These are phyloP conservation scores for Prosopis cineraria DNA, from an alignment of 306 rosid genomes.

Conservation along the genomic window DNA sequence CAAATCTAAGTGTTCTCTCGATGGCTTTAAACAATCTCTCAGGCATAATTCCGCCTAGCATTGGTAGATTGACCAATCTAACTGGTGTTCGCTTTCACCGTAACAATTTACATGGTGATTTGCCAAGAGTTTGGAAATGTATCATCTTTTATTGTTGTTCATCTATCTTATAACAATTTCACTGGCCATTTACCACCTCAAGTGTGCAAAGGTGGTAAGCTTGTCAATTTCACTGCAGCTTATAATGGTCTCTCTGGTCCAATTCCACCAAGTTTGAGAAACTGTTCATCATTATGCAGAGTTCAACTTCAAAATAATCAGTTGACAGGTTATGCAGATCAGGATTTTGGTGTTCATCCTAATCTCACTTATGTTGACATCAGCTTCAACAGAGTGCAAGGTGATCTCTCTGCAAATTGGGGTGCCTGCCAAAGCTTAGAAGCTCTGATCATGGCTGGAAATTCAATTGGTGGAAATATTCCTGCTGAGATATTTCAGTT, in stretches of 20 bases:
- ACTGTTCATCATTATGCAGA: not conserved
- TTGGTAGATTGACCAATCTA: slow-evolving; percentile 25
- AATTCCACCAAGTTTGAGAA: not conserved
- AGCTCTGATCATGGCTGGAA: too few species aligned
- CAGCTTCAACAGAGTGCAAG: not conserved
- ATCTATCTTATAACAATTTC: slow-evolving; percentile 14
- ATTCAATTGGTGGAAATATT: not conserved
- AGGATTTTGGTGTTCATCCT: not conserved
- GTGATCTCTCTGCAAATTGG: not conserved
- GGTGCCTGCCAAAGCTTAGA: too few species aligned
- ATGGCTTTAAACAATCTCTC: not conserved
- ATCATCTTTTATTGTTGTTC: not conserved
- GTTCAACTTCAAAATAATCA: not conserved
- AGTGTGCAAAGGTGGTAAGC: not conserved
- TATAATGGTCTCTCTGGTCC: not conserved
- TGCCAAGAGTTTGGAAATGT: not conserved
- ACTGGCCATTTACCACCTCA: not conserved
- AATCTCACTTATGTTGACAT: not conserved
- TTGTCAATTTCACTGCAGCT: not conserved
- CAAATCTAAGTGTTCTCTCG: not conserved
- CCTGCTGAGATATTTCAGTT: slow-evolving; percentile 24
- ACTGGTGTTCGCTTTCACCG: too few species aligned
- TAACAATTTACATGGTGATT: slow-evolving; percentile 22
- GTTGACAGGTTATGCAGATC: not conserved
- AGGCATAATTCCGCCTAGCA: slow-evolving; percentile 35